Percentiles rank a stretch among this genome's conserved stretches.
Conservation (phyloP, 768 basidiomycete genomes). For the Suillus luteus region DNA sequence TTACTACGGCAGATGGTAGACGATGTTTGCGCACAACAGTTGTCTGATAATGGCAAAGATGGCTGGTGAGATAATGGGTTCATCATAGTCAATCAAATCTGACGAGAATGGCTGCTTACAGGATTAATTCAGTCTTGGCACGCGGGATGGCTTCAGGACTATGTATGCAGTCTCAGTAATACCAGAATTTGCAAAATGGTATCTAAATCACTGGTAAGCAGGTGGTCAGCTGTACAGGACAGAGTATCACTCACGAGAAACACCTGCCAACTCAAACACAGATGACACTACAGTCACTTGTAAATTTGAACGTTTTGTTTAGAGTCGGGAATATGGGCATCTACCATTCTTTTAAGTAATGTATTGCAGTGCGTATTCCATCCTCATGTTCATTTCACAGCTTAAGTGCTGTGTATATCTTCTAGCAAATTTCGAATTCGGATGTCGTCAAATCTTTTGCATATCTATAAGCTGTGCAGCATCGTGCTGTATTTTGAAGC, state of each 20-base stretch:
- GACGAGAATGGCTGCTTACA: background rate
- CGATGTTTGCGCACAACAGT: background rate
- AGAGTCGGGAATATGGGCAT: background rate
- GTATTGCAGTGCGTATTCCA: background rate
- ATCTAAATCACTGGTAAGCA: background rate
- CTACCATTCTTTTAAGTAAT: background rate
- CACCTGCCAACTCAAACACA: background rate
- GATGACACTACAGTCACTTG: background rate
- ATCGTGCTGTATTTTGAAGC: background rate
- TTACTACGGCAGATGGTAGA: background rate
- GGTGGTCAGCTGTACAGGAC: background rate
- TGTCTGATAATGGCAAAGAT: background rate
- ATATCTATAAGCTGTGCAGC: background rate
- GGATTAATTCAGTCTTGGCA: background rate
- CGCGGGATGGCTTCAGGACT: background rate
- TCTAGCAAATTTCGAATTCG: no score
- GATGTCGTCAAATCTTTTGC: background rate
- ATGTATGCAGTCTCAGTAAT: background rate
- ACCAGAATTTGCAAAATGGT: background rate
- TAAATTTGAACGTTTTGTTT: background rate
- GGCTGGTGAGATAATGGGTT: background rate
- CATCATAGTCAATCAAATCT: background rate
- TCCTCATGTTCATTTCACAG: background rate
- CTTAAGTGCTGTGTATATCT: background rate
- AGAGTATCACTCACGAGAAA: background rate